Conservation (phyloP, 2,329 filamentous ascomycete species). For the Phialophora expanda region DNA sequence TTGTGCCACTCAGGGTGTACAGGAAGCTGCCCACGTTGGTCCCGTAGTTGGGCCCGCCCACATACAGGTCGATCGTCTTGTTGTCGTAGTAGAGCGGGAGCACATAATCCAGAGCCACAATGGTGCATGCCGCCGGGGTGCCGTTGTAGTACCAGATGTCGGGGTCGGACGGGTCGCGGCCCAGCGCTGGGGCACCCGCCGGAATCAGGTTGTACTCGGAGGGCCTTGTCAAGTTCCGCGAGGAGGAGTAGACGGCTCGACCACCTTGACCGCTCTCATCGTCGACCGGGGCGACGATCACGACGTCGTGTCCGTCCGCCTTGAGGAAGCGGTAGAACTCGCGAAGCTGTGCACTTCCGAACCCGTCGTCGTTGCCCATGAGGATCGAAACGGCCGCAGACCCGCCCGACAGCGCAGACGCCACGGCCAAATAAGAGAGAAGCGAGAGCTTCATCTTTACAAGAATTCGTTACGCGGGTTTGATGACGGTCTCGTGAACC, state of each 20-base stretch:
- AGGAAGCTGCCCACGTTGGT: slow-evolving; percentile 61
- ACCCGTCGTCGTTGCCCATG: slow-evolving; percentile 48
- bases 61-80: slow-evolving; percentile 58
- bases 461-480: neutral
- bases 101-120: slow-evolving; percentile 63
- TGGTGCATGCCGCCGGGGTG: slow-evolving; percentile 61
- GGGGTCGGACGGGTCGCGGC: slow-evolving; percentile 58
- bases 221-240: neutral
- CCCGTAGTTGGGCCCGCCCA: slow-evolving; percentile 63
- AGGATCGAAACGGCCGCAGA: slow-evolving; percentile 38
- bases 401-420: slow-evolving; percentile 5
- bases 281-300: slow-evolving; percentile 51
- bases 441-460: slow-evolving; percentile 13
- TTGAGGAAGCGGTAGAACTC: slow-evolving; percentile 50
- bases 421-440: slow-evolving; percentile 5
- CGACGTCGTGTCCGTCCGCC: slow-evolving; percentile 48
- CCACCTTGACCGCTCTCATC: slow-evolving; percentile 56
- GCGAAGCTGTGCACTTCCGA: slow-evolving; percentile 49
- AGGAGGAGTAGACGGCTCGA: slow-evolving; percentile 51
- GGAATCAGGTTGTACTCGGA: slow-evolving; percentile 56
- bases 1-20: slow-evolving; percentile 58
- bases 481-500: neutral
- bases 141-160: slow-evolving; percentile 68
- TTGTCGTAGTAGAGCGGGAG: slow-evolving; percentile 57
- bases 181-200: slow-evolving; percentile 55